Percentiles rank a stretch among this genome's conserved stretches.
Evolutionary conservation across 2,329 filamentous ascomycete species (phyloP).

Genomic region (Cercospora sp.): DNA sequence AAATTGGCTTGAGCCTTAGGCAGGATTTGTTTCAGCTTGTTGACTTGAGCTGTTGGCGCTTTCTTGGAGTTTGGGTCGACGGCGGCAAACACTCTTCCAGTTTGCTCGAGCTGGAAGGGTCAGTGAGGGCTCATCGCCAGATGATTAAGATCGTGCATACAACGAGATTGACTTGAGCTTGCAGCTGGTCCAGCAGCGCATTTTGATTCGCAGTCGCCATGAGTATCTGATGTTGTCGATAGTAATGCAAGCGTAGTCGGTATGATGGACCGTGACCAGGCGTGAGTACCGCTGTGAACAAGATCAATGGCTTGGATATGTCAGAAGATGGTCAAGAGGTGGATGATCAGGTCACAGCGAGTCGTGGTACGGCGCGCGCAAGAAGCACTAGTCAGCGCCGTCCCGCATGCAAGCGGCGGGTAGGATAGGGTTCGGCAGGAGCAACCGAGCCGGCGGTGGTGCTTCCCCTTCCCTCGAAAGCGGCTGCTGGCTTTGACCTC

Average conservation of each 20-base stretch:
- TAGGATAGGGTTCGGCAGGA: constrained; percentile 7
- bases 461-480: background rate
- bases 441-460: background rate
- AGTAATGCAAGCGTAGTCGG: background rate
- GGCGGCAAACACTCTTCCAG: constrained; percentile 49
- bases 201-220: constrained; percentile 27
- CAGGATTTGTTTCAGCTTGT: constrained; percentile 42
- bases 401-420: background rate
- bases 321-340: background rate
- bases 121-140: background rate
- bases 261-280: background rate
- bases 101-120: constrained; percentile 44
- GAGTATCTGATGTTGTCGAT: background rate
- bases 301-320: constrained; percentile 1
- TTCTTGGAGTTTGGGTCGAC: constrained; percentile 36
- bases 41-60: constrained; percentile 35
- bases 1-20: constrained; percentile 47
- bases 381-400: background rate
- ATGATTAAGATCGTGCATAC: constrained; percentile 38
- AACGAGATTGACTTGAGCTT: constrained; percentile 51
- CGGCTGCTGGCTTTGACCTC: constrained; percentile 3
- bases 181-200: constrained; percentile 46
- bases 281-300: background rate
- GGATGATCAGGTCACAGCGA: background rate
- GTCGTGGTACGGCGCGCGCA: background rate